A percentile compares a stretch with the other conserved stretches of the same genome.
phyloP scores from a whole-genome alignment of 306 rosid genomes.

The Cucurbita pepo region DNA sequence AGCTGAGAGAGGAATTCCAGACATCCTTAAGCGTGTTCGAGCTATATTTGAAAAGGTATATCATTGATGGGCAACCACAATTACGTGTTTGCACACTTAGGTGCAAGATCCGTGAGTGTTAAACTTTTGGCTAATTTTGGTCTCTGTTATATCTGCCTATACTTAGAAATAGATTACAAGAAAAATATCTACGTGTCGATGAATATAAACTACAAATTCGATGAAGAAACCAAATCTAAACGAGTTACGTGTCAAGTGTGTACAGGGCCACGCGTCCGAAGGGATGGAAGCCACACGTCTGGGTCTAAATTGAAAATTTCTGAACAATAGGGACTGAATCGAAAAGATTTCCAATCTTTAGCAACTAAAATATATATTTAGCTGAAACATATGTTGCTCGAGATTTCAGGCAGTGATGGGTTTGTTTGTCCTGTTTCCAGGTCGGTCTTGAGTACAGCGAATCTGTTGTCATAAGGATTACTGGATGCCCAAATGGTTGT shows the following conservation, averaged over 20 bases:
- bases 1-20: constrained; percentile 91
- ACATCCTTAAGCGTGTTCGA: constrained; percentile 83
- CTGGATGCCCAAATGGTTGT: constrained; percentile 96
- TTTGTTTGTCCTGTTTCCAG: constrained; percentile 21
- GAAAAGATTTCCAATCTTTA: not conserved
- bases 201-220: too few species aligned
- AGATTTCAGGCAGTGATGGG: not conserved
- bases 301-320: not conserved
- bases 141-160: too few species aligned
- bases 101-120: not conserved
- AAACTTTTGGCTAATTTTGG: too few species aligned
- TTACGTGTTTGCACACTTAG: not conserved
- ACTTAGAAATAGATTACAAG: too few species aligned
- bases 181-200: too few species aligned
- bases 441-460: constrained; percentile 87
- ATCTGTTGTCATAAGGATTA: constrained; percentile 75
- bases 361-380: not conserved
- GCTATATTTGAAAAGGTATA: constrained; percentile 88
- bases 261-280: too few species aligned
- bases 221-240: too few species aligned
- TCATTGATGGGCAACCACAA: not conserved
- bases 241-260: too few species aligned
- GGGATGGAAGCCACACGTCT: too few species aligned
- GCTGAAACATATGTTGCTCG: not conserved
- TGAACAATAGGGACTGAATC: not conserved